Conservation (phyloP, 306 rosid genomes). For the Nissolia schottii region DNA sequence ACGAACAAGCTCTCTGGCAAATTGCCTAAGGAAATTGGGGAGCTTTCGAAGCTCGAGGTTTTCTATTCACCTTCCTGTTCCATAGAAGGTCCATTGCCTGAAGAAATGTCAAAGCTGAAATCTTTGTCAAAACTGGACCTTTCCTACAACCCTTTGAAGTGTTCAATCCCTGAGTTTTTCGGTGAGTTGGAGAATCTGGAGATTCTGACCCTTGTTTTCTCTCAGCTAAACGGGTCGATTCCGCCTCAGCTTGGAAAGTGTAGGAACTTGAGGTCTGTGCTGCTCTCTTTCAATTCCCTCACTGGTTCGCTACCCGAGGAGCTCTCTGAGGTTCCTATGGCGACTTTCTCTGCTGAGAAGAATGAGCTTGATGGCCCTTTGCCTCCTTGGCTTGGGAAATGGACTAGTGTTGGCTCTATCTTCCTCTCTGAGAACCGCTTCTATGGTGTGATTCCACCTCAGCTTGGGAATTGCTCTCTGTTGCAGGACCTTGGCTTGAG, state of each 20-base stretch:
- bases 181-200: slow-evolving; percentile 66
- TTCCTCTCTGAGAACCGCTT: slow-evolving; percentile 65
- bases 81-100: slow-evolving; percentile 85
- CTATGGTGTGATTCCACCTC: slow-evolving; percentile 69
- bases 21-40: slow-evolving; percentile 69
- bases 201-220: slow-evolving; percentile 49
- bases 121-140: slow-evolving; percentile 66
- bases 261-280: slow-evolving; percentile 52
- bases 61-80: slow-evolving; percentile 58
- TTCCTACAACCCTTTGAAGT: slow-evolving; percentile 77
- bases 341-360: slow-evolving; percentile 74
- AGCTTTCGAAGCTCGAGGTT: slow-evolving; percentile 56
- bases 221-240: slow-evolving; percentile 73
- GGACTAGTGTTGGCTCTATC: slow-evolving; percentile 49
- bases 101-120: slow-evolving; percentile 57
- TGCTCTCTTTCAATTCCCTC: slow-evolving; percentile 77
- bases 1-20: slow-evolving; percentile 58
- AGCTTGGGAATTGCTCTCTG: slow-evolving; percentile 82
- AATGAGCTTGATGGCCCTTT: slow-evolving; percentile 76
- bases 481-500: slow-evolving; percentile 67
- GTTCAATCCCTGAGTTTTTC: slow-evolving; percentile 72
- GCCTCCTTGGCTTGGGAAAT: slow-evolving; percentile 88
- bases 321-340: slow-evolving; percentile 68
- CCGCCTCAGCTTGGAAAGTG: slow-evolving; percentile 85
- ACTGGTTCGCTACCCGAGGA: slow-evolving; percentile 79